Percentiles rank a stretch among this genome's conserved stretches.
Evolutionary conservation across 139 green algal genomes (phyloP).

Genomic region (Mesotaenium endlicherianum): DNA sequence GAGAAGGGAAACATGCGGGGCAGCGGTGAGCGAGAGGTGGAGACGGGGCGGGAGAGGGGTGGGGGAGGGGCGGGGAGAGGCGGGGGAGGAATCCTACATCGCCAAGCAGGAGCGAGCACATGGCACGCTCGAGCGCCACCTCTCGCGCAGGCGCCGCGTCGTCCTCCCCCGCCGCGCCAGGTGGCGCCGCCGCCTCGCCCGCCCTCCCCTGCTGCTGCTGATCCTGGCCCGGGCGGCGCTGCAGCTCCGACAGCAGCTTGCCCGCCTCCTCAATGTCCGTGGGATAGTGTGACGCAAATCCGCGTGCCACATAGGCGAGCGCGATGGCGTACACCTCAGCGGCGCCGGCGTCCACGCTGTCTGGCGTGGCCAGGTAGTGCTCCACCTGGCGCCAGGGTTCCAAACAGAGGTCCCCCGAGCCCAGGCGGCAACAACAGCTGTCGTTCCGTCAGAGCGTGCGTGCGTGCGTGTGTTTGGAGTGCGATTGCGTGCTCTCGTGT

Average conservation of each 20-base stretch:
- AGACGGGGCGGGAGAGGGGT: too few species aligned
- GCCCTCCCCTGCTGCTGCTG: neutral
- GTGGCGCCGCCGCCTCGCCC: neutral
- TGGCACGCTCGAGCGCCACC: slow-evolving; percentile 45
- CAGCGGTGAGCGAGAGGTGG: too few species aligned
- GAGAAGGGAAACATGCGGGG: too few species aligned
- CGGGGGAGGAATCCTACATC: too few species aligned
- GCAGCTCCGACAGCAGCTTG: slow-evolving; percentile 21
- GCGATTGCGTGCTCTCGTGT: too few species aligned
- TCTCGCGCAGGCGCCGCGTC: neutral
- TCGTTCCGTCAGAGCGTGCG: too few species aligned
- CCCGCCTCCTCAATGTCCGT: slow-evolving; percentile 26
- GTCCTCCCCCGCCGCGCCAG: neutral
- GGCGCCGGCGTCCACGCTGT: neutral
- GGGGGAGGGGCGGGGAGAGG: too few species aligned
- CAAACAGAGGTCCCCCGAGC: too few species aligned
- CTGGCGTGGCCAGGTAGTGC: slow-evolving; percentile 2
- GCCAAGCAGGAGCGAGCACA: slow-evolving; percentile 53
- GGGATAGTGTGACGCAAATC: slow-evolving; percentile 19
- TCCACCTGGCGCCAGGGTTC: slow-evolving; percentile 2
- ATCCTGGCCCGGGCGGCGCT: neutral
- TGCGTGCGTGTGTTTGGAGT: too few species aligned
- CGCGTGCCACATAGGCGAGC: slow-evolving; percentile 16
- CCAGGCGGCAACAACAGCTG: too few species aligned
- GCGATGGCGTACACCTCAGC: slow-evolving; percentile 42